phyloP scores from a whole-genome alignment of 495 filamentous ascomycete genomes.

The Amphirosellinia nigrospora region DNA sequence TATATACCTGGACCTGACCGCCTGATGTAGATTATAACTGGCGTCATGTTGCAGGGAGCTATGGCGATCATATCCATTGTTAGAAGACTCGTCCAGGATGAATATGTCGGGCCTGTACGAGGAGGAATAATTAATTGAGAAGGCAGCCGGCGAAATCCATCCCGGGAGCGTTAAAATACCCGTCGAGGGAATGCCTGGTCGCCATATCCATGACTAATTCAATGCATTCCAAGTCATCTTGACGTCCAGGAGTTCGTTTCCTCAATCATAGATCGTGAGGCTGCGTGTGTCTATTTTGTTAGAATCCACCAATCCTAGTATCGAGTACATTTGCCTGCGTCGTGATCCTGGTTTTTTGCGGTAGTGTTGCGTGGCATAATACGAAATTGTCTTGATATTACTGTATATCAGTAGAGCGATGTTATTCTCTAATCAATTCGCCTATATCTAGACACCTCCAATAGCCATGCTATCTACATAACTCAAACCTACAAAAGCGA shows the following conservation, averaged over 20 bases:
- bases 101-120: neutral
- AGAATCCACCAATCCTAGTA: conserved; percentile 5
- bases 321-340: neutral
- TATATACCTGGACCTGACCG: neutral
- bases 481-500: neutral
- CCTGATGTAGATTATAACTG: neutral
- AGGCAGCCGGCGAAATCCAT: neutral
- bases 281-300: neutral
- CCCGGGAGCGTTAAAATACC: neutral
- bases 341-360: neutral
- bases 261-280: neutral
- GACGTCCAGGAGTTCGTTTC: neutral
- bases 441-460: neutral
- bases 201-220: neutral
- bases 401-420: neutral
- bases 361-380: neutral
- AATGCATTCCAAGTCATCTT: neutral
- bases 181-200: neutral
- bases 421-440: neutral
- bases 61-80: neutral
- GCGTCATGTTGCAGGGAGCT: neutral
- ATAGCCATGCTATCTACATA: neutral
- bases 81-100: neutral
- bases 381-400: neutral
- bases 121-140: neutral